Base-by-base conservation (phyloP, 768 basidiomycete species). In the Mycena epipterygia region DNA sequence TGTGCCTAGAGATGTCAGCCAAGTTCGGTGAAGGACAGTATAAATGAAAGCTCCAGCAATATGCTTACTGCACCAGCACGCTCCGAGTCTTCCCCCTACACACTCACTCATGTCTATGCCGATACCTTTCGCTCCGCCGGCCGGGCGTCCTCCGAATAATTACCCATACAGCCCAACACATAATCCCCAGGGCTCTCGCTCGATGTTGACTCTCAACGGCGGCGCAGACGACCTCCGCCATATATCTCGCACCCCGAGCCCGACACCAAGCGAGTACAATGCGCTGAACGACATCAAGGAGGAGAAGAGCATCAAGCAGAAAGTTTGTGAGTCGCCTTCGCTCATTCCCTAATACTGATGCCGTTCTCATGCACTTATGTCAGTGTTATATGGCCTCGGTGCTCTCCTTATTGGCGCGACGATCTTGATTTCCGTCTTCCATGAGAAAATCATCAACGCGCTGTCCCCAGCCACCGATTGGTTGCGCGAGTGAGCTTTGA, bases 261-360 rank as follows among this genome's bases (percentile, higher is more conserved):
- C 67, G 17, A 68, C 67, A 14, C 25, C 56, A 49, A 55, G 60
- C 52, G 67, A 68, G 32, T 61, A 44, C 42, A 52, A 68, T 9
- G 59, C 59, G 30, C 25, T 68, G 21, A 30, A 68, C 29, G 67
- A 29, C 13, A 42, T 44, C 42, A 62, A 62, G 42, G 52, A 46
- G 27, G 33, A 51, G 32, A 57, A 25, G 25, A 29, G 49, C 25
- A 41, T 23, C 13, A 53, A 51, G 51, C 27, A 56, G 42, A 68
- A 44, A 12, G 11, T 62, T 9, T 2, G 67, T 62, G 37, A 41
- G 67, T 62, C 17, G 14, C 55, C 1, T 49, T 35, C 19, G 8
- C 39, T n/a, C n/a, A n/a, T n/a, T n/a, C 39, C 5, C 23, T 13
- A 46, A 23, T 46, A 23, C 7, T 46, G 44, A n/a, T 6, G 44